phyloP scores from a whole-genome alignment of 176 grass and related monocot species.

The Bothriochloa decipiens region DNA sequence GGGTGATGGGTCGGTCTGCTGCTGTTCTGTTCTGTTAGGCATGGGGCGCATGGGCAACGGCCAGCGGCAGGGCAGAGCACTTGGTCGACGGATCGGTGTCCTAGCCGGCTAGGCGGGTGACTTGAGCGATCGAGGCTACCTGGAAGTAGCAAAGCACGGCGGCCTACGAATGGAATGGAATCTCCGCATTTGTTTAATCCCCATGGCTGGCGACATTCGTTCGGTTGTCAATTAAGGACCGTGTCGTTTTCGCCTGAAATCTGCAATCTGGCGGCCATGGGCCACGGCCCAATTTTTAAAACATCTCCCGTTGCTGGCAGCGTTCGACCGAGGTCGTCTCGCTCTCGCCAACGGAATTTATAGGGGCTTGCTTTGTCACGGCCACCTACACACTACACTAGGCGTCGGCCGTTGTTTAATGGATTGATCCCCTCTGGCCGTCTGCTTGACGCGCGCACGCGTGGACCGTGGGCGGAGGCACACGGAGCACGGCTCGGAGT shows the following conservation, averaged over 20 bases:
- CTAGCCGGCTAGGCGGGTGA: too few species aligned
- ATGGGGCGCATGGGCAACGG: background rate
- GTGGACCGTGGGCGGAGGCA: too few species aligned
- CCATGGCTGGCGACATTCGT: background rate
- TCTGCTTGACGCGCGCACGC: background rate
- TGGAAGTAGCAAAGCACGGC: slow-evolving; percentile 2
- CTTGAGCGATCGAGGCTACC: too few species aligned
- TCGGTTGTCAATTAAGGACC: slow-evolving; percentile 27
- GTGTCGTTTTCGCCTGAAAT: slow-evolving; percentile 43
- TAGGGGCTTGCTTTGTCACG: slow-evolving; percentile 23
- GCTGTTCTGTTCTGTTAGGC: background rate
- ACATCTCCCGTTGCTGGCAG: slow-evolving; percentile 1
- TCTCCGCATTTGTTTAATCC: slow-evolving; percentile 41
- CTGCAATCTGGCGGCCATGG: slow-evolving; percentile 21
- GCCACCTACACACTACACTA: slow-evolving; percentile 19
- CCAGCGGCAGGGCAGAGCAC: too few species aligned
- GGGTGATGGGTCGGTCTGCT: too few species aligned
- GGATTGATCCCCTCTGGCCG: background rate
- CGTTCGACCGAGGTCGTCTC: slow-evolving; percentile 14
- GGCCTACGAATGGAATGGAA: slow-evolving; percentile 46
- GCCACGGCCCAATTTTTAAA: slow-evolving; percentile 9
- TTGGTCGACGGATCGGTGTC: too few species aligned
- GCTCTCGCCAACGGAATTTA: background rate
- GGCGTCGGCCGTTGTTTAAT: background rate
- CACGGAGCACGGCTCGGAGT: background rate